Evolutionary conservation across 2,329 filamentous ascomycete genomes (phyloP), one percentile per base, ranked within the genome.

Genomic region (Hypoxylon sp.): DNA sequence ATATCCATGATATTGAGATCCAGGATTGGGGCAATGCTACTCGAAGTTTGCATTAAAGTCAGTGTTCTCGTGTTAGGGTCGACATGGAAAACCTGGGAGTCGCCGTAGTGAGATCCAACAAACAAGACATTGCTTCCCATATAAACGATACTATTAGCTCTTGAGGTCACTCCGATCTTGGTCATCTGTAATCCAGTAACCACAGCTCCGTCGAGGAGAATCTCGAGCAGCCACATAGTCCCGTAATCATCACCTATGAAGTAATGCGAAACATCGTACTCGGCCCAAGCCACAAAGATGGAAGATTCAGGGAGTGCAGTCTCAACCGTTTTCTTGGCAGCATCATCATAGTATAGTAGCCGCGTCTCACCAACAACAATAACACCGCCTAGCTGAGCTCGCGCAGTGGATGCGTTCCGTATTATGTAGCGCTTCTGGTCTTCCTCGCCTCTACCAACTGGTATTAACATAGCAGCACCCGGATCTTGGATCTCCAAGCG

Each of bases 1-100:
- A 98, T 92, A 76, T 98, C 96, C 94, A 98, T 97, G 14, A 99
- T 89, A 0, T 92, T 91, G 74, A 99, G 98, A 78, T 99, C 96
- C 42, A 98, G 82, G 46, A 99, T 92, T 0, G 96, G 96, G 0
- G 92, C 94, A 73, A 98, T 93, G 76, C 97, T 99, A 3, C 88
- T 83, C 62, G 97, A 85, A 0, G 89, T 91, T 76, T 97, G 94
- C 9, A 96, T 79, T 3, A 94, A 80, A 52, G 90, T 84, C 65
- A 94, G 83, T 0, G 85, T 76, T 24, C 77, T 73, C 29, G 73
- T 65, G 0, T 66, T 59, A 0, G 78, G 72, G 1, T 80, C 74
- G 5, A 81, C 69, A 19, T 82, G 86, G 33, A 91, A 87, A 8
- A 98, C 85, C 77, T 98, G 94, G 1, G 94, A 97, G 78, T 99